Evolutionary conservation across 148 eudicot genomes (phyloP).

Genomic region (Silene uniflora): DNA sequence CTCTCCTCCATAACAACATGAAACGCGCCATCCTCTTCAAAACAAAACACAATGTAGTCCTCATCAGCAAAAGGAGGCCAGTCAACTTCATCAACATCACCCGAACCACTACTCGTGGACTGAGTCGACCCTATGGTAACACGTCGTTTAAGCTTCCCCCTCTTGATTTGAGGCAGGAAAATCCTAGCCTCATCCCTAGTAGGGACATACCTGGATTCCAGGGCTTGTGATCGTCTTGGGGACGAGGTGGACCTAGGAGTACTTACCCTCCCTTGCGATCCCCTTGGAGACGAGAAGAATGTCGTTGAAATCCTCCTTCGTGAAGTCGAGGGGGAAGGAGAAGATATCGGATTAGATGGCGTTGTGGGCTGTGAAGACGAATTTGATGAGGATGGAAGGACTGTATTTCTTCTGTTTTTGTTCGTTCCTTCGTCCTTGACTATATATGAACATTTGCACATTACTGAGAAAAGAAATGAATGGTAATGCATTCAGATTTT

Average conservation of each 20-base stretch:
- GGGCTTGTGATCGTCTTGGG: conserved; percentile 14
- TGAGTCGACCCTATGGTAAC: conserved; percentile 36
- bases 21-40: conserved; percentile 61
- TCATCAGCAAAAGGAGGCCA: conserved; percentile 59
- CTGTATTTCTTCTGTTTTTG: conserved; percentile 17
- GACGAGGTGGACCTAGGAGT: conserved; percentile 12
- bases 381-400: conserved; percentile 16
- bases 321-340: conserved; percentile 27
- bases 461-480: conserved; percentile 42
- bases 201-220: conserved; percentile 21
- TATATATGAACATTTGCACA: conserved; percentile 43
- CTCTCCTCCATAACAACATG: conserved; percentile 50
- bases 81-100: conserved; percentile 34
- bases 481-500: conserved; percentile 39
- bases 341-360: conserved; percentile 14
- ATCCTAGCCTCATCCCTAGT: conserved; percentile 26
- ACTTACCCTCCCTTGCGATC: conserved; percentile 3
- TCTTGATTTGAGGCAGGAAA: conserved; percentile 31
- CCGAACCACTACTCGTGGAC: conserved; percentile 31
- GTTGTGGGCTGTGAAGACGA: conserved; percentile 25
- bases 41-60: conserved; percentile 75
- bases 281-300: conserved; percentile 15
- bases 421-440: conserved; percentile 28
- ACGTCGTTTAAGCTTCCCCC: conserved; percentile 39
- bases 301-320: conserved; percentile 19